These are phyloP conservation scores for Pezicula rhizophila DNA, from an alignment of 2,329 filamentous ascomycete species.

Conservation along the genomic window DNA sequence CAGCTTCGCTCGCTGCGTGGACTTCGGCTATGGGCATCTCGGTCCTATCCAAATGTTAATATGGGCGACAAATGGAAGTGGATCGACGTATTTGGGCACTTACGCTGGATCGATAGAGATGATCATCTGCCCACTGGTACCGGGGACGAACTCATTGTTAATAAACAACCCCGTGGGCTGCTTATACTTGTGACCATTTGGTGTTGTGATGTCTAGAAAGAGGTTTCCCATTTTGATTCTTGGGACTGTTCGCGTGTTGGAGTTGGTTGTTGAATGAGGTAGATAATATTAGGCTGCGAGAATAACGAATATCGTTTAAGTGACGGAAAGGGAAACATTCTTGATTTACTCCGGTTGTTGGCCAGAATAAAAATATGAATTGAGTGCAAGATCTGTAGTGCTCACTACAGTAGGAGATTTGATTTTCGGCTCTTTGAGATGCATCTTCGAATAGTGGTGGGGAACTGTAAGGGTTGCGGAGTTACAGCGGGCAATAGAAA, in stretches of 20 bases:
- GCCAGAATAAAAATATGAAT: background rate
- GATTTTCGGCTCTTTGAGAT: slow-evolving; percentile 4
- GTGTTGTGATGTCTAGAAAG: background rate
- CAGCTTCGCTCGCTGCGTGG: slow-evolving; percentile 6
- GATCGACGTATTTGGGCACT: slow-evolving; percentile 10
- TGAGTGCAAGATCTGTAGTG: background rate
- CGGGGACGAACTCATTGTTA: slow-evolving; percentile 68
- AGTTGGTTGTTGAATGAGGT: background rate
- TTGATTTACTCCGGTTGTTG: background rate
- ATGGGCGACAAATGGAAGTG: background rate
- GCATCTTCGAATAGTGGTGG: background rate
- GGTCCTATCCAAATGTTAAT: background rate
- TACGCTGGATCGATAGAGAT: slow-evolving; percentile 61
- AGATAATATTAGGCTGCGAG: background rate
- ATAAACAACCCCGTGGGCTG: slow-evolving; percentile 71
- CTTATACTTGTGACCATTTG: slow-evolving; percentile 60
- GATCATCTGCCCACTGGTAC: slow-evolving; percentile 55
- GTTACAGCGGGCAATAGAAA: background rate
- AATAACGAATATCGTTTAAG: background rate
- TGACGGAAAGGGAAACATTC: background rate
- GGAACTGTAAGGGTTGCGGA: background rate
- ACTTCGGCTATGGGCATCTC: slow-evolving; percentile 5
- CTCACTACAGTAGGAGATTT: background rate
- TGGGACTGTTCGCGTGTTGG: background rate
- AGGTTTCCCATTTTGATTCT: background rate